Evolutionary conservation across 371 early-diverging fungal genomes (phyloP).

Genomic region (Mortierella sp.): DNA sequence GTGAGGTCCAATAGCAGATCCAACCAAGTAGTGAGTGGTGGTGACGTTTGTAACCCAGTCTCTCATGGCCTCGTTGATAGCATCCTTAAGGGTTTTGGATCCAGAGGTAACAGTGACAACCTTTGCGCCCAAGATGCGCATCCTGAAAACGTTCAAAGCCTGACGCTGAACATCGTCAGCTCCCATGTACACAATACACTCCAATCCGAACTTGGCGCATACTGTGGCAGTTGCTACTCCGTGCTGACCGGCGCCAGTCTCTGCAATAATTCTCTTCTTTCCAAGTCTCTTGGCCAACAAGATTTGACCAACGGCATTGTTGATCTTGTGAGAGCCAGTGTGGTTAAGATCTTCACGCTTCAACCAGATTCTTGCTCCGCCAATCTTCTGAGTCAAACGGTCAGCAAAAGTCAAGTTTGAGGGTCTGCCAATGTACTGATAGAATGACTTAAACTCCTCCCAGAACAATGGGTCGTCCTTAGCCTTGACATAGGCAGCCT

Average conservation of each 20-base stretch:
- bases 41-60: slow-evolving; percentile 97
- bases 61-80: slow-evolving; percentile 98
- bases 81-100: slow-evolving; percentile 94
- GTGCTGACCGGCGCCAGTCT: slow-evolving; percentile 99
- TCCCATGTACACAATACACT: slow-evolving; percentile 98
- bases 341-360: slow-evolving; percentile 99
- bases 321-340: slow-evolving; percentile 99
- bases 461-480: slow-evolving; percentile 89
- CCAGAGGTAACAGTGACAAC: slow-evolving; percentile 89
- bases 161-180: slow-evolving; percentile 95
- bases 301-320: slow-evolving; percentile 96
- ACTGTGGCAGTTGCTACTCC: slow-evolving; percentile 98
- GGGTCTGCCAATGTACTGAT: slow-evolving; percentile 93
- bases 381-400: slow-evolving; percentile 81
- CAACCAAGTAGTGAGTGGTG: slow-evolving; percentile 96
- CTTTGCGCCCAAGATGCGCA: slow-evolving; percentile 93
- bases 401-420: slow-evolving; percentile 90
- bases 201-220: slow-evolving; percentile 97
- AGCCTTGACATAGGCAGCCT: slow-evolving; percentile 83
- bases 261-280: slow-evolving; percentile 97
- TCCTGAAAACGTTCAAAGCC: slow-evolving; percentile 96
- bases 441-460: slow-evolving; percentile 91
- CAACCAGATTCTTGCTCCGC: slow-evolving; percentile 95
- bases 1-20: slow-evolving; percentile 96
- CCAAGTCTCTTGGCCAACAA: slow-evolving; percentile 95